Conservation (phyloP, 805 yeast species). For the Peterozyma toletana region DNA sequence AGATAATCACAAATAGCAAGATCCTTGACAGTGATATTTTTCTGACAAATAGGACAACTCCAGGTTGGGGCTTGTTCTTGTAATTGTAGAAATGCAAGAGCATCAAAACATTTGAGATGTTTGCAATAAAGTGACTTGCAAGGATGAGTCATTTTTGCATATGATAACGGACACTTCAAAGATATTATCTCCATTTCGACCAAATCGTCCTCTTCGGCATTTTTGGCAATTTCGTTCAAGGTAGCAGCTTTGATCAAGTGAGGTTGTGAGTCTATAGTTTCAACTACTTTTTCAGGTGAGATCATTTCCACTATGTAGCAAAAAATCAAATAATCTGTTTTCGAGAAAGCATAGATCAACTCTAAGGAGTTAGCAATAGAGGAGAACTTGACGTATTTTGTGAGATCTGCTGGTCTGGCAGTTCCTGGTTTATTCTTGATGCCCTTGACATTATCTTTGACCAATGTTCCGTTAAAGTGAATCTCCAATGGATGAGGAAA, state of each 20-base stretch:
- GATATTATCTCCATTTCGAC: conserved; percentile 60
- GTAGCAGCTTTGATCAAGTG: conserved; percentile 49
- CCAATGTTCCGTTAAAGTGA: conserved; percentile 41
- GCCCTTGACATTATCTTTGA: conserved; percentile 61
- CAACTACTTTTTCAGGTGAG: conserved; percentile 33
- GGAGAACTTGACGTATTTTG: conserved; percentile 32
- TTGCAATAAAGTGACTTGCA: conserved; percentile 62
- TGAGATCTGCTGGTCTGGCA: conserved; percentile 74
- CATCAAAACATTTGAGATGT: conserved; percentile 89
- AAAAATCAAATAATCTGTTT: conserved; percentile 40
- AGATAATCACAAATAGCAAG: conserved; percentile 73
- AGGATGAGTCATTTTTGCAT: conserved; percentile 63
- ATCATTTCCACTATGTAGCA: conserved; percentile 51
- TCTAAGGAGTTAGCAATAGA: conserved; percentile 35
- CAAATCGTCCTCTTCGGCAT: conserved; percentile 57
- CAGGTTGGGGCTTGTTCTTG: conserved; percentile 80
- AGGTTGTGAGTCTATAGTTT: conserved; percentile 33
- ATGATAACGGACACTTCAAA: conserved; percentile 75
- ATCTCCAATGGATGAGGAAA: conserved; percentile 74
- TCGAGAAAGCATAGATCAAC: conserved; percentile 52
- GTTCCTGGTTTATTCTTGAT: conserved; percentile 73
- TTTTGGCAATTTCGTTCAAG: conserved; percentile 33
- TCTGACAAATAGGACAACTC: conserved; percentile 81
- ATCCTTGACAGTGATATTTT: conserved; percentile 41
- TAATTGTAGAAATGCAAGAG: conserved; percentile 58